Percentiles rank a stretch among this genome's conserved stretches.
These are phyloP conservation scores for Phylloporus sp. DNA, from an alignment of 768 basidiomycete genomes.

Conservation along the genomic window DNA sequence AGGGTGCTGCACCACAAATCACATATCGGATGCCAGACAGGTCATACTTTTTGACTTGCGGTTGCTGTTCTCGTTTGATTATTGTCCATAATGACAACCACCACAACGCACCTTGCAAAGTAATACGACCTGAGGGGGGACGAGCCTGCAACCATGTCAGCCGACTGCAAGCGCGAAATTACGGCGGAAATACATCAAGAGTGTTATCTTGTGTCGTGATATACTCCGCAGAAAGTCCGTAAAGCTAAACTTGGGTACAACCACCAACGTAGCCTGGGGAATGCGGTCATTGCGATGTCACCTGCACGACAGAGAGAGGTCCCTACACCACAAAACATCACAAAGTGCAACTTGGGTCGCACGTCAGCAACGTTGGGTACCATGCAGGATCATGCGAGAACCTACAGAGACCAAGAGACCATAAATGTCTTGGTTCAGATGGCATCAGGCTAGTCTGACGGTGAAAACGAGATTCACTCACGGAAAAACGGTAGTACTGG, in stretches of 20 bases:
- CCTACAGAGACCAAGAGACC: conserved; percentile 55
- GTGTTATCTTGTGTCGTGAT: conserved; percentile 50
- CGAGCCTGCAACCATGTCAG: conserved; percentile 38
- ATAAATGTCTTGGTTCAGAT: conserved; percentile 47
- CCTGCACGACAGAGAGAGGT: background rate
- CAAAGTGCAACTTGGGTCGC: conserved; percentile 44
- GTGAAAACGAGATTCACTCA: conserved; percentile 30
- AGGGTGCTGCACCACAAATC: conserved; percentile 60
- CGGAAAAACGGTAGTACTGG: conserved; percentile 61
- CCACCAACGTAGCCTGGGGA: conserved; percentile 49
- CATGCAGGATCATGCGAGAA: background rate
- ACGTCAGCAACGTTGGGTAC: conserved; percentile 4
- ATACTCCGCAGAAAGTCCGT: conserved; percentile 60
- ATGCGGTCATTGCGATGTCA: conserved; percentile 3
- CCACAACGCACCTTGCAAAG: conserved; percentile 56
- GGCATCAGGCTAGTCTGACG: conserved; percentile 9
- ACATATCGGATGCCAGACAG: conserved; percentile 50
- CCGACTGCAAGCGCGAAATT: background rate
- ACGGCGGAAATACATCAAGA: conserved; percentile 43
- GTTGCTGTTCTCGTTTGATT: conserved; percentile 38
- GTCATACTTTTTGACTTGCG: conserved; percentile 46
- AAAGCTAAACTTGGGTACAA: conserved; percentile 62
- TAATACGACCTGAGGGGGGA: conserved; percentile 63
- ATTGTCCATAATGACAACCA: background rate
- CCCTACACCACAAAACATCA: conserved; percentile 51